These are phyloP conservation scores for Schizosaccharomyces pombe DNA, from an alignment of 805 yeast genomes.

Conservation along the genomic window DNA sequence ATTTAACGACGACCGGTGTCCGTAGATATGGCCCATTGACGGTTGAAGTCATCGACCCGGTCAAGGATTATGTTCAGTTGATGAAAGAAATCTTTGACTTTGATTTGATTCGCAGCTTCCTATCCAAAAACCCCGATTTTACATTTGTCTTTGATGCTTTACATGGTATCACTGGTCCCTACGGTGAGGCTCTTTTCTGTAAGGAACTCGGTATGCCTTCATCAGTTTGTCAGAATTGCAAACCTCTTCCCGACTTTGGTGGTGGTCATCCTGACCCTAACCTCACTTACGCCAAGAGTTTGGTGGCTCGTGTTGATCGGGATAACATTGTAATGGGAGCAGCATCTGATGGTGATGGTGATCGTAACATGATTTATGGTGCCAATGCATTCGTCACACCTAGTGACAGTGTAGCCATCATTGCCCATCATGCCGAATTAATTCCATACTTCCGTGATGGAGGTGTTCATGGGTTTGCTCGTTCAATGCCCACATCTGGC, in stretches of 20 bases:
- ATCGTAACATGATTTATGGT: slow-evolving; percentile 95
- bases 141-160: slow-evolving; percentile 67
- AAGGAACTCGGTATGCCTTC: slow-evolving; percentile 61
- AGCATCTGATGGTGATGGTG: slow-evolving; percentile 98
- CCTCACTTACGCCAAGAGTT: slow-evolving; percentile 71
- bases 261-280: slow-evolving; percentile 97
- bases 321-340: slow-evolving; percentile 82
- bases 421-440: slow-evolving; percentile 59
- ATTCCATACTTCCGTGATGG: slow-evolving; percentile 78
- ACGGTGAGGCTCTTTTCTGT: slow-evolving; percentile 62
- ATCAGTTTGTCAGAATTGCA: slow-evolving; percentile 50
- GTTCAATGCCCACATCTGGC: slow-evolving; percentile 92
- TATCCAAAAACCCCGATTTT: slow-evolving; percentile 32
- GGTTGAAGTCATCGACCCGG: slow-evolving; percentile 66
- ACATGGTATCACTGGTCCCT: slow-evolving; percentile 94
- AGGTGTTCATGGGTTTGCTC: slow-evolving; percentile 80
- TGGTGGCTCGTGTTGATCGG: slow-evolving; percentile 66
- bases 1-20: slow-evolving; percentile 35
- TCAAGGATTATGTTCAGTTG: slow-evolving; percentile 52
- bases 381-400: slow-evolving; percentile 88
- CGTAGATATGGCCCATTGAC: slow-evolving; percentile 32
- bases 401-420: slow-evolving; percentile 93
- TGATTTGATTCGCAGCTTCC: slow-evolving; percentile 48
- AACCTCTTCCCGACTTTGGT: slow-evolving; percentile 76
- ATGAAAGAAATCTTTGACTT: slow-evolving; percentile 75